Evolutionary conservation across 176 grass and related monocot genomes (phyloP).

Genomic region (Saccharum officinarum): DNA sequence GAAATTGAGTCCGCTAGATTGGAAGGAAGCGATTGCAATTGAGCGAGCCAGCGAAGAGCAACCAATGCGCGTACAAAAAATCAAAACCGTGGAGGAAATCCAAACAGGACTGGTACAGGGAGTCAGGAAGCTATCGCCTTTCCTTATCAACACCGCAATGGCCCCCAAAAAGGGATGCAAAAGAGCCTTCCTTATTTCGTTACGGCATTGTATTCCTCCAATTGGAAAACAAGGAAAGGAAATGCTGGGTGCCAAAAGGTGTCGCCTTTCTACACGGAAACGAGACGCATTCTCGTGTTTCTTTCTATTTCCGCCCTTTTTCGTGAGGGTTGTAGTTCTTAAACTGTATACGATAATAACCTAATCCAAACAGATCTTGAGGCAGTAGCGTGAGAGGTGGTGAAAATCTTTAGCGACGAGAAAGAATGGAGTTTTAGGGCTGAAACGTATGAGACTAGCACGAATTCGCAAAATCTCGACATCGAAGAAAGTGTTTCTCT

Average conservation of each 20-base stretch:
- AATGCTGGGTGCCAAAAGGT: not conserved
- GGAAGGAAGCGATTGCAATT: not conserved
- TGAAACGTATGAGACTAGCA: not conserved
- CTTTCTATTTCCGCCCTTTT: not conserved
- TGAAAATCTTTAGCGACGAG: not conserved
- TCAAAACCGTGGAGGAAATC: not conserved
- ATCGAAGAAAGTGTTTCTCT: not conserved
- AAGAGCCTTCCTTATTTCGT: not conserved
- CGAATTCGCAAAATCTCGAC: not conserved
- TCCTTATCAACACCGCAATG: not conserved
- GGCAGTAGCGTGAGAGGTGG: not conserved
- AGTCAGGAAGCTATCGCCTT: not conserved
- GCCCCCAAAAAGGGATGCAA: not conserved
- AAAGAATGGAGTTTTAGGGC: not conserved
- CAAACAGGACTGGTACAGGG: not conserved
- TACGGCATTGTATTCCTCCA: not conserved
- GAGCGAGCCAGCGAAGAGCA: not conserved
- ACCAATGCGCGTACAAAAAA: slow-evolving; percentile 12
- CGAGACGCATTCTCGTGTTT: not conserved
- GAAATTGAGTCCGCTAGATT: not conserved
- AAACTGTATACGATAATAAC: not conserved
- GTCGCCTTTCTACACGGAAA: not conserved
- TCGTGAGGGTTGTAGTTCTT: not conserved
- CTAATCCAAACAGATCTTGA: not conserved
- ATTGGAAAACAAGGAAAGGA: not conserved